Base-by-base conservation (phyloP, 805 yeast genomes). In the Saccharomycopsis sp. region DNA sequence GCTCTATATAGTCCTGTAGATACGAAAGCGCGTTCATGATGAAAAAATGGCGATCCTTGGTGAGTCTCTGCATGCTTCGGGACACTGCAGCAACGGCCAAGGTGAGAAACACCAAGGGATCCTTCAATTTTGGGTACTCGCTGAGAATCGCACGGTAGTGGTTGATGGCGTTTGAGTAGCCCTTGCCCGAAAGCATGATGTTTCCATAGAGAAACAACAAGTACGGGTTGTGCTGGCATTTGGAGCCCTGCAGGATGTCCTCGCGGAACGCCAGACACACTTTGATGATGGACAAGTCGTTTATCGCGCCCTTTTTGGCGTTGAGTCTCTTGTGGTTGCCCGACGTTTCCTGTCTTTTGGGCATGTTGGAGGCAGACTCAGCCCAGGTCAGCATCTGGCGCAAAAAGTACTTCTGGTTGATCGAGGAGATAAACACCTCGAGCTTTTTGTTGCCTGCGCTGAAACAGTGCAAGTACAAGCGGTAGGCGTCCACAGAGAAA, bases 321-420 rank as follows among this genome's bases (percentile, higher is more conserved):
- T 81, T 75, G n/a, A 75, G 71, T 60, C 77, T 79, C 50, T 84
- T 82, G 0, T 81, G 74, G 37, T 51, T 23, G 40, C 56, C 58
- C 7, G 29, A 21, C 16, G 18, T 69, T 12, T 89, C 78, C 2
- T 84, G 84, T 0, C 97, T 94, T 76, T 89, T 89, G 0, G 97
- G 97, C 50, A 77, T 79, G 8, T 73, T 75, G 54, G 69, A 67
- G 34, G 82, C 77, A 15, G 86, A 66, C 1, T 94, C 81, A 68
- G 94, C 99, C 68, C 81, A 84, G 0, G 97, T 95, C 67, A 92
- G 94, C 62, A 92, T 75, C 64, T 91, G 97, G 64, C 99, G 82
- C 60, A 94, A 73, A 62, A 92, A 84, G 67, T 84, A 92, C 69
- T 94, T 94, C 65, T 92, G 98, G 66, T 89, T 92, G 61, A 89